phyloP scores from a whole-genome alignment of 129 eudicot genomes.

The Centrapalus pauciflorus region DNA sequence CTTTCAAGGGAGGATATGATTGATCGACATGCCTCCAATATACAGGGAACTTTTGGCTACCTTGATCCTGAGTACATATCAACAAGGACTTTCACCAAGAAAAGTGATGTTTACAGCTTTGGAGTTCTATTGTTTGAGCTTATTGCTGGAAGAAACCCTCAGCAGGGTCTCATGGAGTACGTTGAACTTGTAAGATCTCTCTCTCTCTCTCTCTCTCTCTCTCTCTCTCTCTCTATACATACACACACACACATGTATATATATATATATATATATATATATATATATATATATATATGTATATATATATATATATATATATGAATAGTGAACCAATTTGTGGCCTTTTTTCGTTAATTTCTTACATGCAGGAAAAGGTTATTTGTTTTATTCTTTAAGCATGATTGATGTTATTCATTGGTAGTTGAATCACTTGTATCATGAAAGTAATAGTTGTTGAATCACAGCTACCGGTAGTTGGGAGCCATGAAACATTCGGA shows the following conservation, averaged over 20 bases:
- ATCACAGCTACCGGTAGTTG: background rate
- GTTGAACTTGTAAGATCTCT: slow-evolving; percentile 75
- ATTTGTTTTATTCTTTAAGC: background rate
- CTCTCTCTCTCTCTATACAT: too few species aligned
- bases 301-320: background rate
- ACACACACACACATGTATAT: too few species aligned
- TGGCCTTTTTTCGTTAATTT: background rate
- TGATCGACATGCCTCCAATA: slow-evolving; percentile 60
- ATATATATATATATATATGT: background rate
- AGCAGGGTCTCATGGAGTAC: slow-evolving; percentile 91
- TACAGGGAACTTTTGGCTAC: slow-evolving; percentile 92
- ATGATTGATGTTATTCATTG: background rate
- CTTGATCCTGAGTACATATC: slow-evolving; percentile 98
- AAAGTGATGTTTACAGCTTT: slow-evolving; percentile 88
- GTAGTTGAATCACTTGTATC: slow-evolving; percentile 13
- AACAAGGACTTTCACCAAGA: slow-evolving; percentile 83
- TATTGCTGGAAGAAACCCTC: slow-evolving; percentile 89
- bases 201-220: background rate
- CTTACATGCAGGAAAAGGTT: background rate
- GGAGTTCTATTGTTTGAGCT: slow-evolving; percentile 92
- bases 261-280: background rate
- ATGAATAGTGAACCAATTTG: background rate
- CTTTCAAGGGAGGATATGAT: slow-evolving; percentile 96
- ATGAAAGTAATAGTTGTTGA: slow-evolving; percentile 5
- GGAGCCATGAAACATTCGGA: background rate